Conservation (phyloP, 306 rosid species). For the Comarum palustre region DNA sequence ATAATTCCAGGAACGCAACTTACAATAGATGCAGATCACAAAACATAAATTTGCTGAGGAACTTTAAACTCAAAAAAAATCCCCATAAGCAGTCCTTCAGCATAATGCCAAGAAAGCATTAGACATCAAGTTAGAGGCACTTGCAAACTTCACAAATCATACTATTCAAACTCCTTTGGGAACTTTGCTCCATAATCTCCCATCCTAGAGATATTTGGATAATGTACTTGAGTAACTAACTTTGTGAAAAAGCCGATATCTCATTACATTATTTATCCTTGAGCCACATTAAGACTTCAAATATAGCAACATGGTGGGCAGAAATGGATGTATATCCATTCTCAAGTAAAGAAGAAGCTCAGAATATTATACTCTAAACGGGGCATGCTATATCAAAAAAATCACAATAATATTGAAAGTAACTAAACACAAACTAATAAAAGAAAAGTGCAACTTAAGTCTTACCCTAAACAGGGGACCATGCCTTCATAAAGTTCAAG, state of each 20-base stretch:
- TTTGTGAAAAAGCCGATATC: background rate
- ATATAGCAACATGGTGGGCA: background rate
- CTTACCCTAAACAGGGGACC: constrained; percentile 22
- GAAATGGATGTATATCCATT: constrained; percentile 9
- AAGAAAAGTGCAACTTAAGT: background rate
- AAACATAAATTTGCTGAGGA: background rate
- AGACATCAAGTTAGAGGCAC: background rate
- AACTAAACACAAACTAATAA: background rate
- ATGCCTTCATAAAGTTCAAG: constrained; percentile 28
- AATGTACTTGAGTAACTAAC: background rate
- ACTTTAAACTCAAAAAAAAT: background rate
- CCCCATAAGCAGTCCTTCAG: background rate
- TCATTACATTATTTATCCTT: background rate
- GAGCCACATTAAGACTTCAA: background rate
- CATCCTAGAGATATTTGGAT: background rate
- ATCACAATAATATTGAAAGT: background rate
- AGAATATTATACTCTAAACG: background rate
- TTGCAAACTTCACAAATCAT: background rate
- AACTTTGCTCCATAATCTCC: background rate
- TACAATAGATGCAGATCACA: background rate
- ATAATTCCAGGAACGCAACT: background rate
- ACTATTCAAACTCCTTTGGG: background rate
- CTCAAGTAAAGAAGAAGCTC: background rate
- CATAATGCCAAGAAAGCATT: background rate
- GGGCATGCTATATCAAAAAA: background rate